Evolutionary conservation across 345 rosid genomes (phyloP).

Genomic region (Rhizophora mangle): DNA sequence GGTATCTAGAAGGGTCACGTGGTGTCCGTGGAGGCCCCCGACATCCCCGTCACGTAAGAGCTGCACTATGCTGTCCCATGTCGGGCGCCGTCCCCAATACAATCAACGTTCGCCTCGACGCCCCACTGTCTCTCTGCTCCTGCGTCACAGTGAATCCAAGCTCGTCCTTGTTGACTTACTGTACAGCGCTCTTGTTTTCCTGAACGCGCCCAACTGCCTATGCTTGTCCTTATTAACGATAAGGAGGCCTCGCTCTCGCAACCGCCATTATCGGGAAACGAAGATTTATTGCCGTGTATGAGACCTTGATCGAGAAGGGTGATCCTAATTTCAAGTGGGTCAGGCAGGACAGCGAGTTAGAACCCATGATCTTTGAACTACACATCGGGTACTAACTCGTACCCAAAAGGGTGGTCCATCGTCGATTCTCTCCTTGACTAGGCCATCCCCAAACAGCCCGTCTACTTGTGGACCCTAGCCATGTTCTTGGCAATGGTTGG

Average conservation of each 20-base stretch:
- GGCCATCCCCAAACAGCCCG: not conserved
- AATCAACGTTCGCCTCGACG: not conserved
- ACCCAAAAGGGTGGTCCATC: not conserved
- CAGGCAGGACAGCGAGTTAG: not conserved
- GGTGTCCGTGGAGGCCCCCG: not conserved
- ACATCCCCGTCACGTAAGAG: not conserved
- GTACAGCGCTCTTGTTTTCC: not conserved
- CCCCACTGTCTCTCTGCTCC: not conserved
- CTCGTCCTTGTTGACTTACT: not conserved
- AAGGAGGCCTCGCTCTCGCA: not conserved
- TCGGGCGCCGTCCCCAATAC: not conserved
- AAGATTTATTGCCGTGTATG: not conserved
- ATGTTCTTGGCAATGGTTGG: not conserved
- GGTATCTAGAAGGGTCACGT: not conserved
- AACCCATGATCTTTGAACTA: not conserved
- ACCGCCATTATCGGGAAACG: not conserved
- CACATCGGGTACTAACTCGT: not conserved
- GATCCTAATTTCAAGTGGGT: not conserved
- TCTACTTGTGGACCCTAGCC: not conserved
- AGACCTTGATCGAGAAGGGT: not conserved
- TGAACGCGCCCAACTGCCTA: not conserved
- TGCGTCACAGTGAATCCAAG: not conserved
- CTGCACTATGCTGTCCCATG: constrained; percentile 2
- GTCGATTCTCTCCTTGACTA: not conserved
- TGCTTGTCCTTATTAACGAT: not conserved